Conservation (phyloP, 345 rosid species). For the Syzygium aromaticum region DNA sequence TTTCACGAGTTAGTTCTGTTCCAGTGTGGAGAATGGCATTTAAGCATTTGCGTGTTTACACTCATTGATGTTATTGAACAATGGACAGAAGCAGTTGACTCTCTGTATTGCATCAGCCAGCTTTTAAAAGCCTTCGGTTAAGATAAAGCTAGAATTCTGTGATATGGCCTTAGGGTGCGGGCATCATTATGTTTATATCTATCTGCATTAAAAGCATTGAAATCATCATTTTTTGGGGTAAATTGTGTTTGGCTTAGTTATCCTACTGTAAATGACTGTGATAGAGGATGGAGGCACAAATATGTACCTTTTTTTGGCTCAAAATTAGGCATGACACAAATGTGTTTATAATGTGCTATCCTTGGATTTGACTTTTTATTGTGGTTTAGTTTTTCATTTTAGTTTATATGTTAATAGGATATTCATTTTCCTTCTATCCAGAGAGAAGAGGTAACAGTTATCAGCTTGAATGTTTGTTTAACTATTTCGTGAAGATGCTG, state of each 20-base stretch:
- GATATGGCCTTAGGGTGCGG: background rate
- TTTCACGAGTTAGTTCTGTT: background rate
- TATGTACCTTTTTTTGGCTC: background rate
- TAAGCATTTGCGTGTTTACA: background rate
- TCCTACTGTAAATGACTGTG: background rate
- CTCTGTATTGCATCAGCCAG: background rate
- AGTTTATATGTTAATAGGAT: background rate
- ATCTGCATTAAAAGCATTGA: background rate
- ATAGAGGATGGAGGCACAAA: background rate
- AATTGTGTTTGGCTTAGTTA: background rate
- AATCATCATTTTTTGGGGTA: background rate
- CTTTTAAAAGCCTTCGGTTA: background rate
- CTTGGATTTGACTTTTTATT: background rate
- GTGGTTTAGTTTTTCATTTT: background rate
- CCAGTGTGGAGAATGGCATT: background rate
- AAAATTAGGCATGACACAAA: background rate
- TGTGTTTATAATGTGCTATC: background rate
- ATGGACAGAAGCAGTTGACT: background rate
- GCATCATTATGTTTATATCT: background rate
- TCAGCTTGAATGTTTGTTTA: slow-evolving; percentile 57
- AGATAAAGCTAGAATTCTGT: background rate
- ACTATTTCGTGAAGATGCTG: slow-evolving; percentile 56
- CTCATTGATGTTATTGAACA: background rate
- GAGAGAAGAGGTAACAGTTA: slow-evolving; percentile 70
- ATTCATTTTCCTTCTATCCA: slow-evolving; percentile 16